phyloP scores from a whole-genome alignment of 495 filamentous ascomycete genomes.

The Daldinia bambusicola region DNA sequence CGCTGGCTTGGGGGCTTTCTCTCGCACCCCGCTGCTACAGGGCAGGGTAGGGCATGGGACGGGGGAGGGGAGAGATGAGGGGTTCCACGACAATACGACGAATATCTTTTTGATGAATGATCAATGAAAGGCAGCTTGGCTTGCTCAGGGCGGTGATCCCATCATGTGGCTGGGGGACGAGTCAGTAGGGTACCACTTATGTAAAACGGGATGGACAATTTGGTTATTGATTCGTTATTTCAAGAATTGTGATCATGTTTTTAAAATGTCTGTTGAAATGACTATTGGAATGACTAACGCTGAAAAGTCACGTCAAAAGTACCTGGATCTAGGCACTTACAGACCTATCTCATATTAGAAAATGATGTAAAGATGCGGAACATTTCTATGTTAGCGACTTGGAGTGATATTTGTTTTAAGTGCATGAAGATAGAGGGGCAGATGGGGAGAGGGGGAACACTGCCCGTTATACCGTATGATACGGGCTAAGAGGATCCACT shows the following conservation, averaged over 20 bases:
- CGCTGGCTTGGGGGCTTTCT: slow-evolving; percentile 30
- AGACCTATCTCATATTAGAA: not conserved
- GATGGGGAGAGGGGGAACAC: too few species aligned
- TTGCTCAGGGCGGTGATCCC: slow-evolving; percentile 25
- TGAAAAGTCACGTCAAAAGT: not conserved
- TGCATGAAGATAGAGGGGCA: not conserved
- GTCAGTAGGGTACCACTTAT: slow-evolving; percentile 27
- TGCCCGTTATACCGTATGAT: slow-evolving; percentile 13
- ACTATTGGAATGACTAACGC: not conserved
- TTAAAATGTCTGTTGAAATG: not conserved
- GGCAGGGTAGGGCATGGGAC: slow-evolving; percentile 15
- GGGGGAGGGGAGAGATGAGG: slow-evolving; percentile 11
- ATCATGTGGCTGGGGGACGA: slow-evolving; percentile 33
- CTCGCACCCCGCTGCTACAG: slow-evolving; percentile 28
- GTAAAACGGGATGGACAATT: slow-evolving; percentile 2
- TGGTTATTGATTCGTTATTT: slow-evolving; percentile 27
- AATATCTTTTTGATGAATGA: slow-evolving; percentile 21
- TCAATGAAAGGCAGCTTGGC: slow-evolving; percentile 25
- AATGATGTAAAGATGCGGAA: not conserved
- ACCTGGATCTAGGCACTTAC: not conserved
- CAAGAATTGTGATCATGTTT: not conserved
- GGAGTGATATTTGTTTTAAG: not conserved
- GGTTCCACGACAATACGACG: slow-evolving; percentile 2
- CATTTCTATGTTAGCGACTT: not conserved
- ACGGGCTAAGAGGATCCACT: slow-evolving; percentile 10